Conservation (phyloP, 2,329 filamentous ascomycete genomes). For the Epichloe sylvatica region DNA sequence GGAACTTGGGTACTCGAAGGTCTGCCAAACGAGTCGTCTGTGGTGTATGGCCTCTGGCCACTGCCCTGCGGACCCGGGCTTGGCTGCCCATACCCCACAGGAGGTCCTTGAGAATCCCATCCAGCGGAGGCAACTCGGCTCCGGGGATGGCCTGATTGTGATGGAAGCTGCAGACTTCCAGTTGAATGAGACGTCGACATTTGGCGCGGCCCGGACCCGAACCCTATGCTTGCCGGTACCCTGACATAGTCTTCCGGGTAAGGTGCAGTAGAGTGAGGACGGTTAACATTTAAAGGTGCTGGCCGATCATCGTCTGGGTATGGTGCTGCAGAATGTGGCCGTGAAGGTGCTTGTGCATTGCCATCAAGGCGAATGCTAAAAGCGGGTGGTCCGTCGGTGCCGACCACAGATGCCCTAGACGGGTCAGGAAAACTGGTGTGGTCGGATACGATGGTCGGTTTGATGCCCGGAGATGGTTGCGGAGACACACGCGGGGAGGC, state of each 20-base stretch:
- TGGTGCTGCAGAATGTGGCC: constrained; percentile 46
- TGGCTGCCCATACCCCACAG: constrained; percentile 26
- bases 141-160: constrained; percentile 17
- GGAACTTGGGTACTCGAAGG: constrained; percentile 16
- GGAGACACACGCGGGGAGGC: constrained; percentile 25
- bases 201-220: constrained; percentile 22
- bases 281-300: constrained; percentile 29
- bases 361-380: constrained; percentile 37
- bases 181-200: constrained; percentile 31
- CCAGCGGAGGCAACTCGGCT: constrained; percentile 30
- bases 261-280: constrained; percentile 34
- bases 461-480: constrained; percentile 27
- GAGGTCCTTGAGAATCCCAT: constrained; percentile 29
- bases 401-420: constrained; percentile 24
- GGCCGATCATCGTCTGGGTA: constrained; percentile 58
- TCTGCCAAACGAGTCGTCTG: constrained; percentile 11
- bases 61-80: constrained; percentile 20
- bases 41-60: constrained; percentile 9
- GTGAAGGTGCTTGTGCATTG: constrained; percentile 14
- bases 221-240: constrained; percentile 22
- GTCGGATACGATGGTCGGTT: constrained; percentile 25
- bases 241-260: constrained; percentile 40
- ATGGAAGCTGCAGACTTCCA: constrained; percentile 31
- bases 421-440: constrained; percentile 33
- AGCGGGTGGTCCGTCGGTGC: constrained; percentile 29